Conservation (phyloP, 495 filamentous ascomycete genomes). For the Hyphodiscus hymeniophilus region DNA sequence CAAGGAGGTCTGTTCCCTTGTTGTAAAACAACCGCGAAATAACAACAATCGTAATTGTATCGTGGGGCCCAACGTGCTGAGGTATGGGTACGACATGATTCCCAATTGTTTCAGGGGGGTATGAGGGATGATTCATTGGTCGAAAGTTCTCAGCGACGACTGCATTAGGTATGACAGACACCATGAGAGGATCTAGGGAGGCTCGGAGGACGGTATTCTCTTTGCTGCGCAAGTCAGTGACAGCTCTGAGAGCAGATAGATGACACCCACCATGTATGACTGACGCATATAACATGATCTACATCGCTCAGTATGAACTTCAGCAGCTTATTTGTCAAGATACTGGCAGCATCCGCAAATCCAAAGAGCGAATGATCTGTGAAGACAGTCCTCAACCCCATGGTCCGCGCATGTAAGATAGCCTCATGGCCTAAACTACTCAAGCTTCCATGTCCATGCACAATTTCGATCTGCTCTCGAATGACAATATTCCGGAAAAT, state of each 20-base stretch:
- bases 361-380: constrained; percentile 98
- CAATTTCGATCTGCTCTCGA: constrained; percentile 89
- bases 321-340: constrained; percentile 90
- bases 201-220: constrained; percentile 96
- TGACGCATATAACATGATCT: constrained; percentile 96
- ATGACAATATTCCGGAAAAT: constrained; percentile 93
- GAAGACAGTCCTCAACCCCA: constrained; percentile 92
- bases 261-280: constrained; percentile 75
- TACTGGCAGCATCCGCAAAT: constrained; percentile 93
- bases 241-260: neutral
- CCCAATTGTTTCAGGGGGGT: constrained; percentile 16
- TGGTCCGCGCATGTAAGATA: constrained; percentile 90
- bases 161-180: constrained; percentile 95
- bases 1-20: constrained; percentile 92
- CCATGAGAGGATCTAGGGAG: constrained; percentile 90
- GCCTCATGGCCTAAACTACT: constrained; percentile 92
- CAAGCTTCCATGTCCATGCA: constrained; percentile 89
- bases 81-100: constrained; percentile 26
- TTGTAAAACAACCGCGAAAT: constrained; percentile 98
- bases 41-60: constrained; percentile 91
- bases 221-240: constrained; percentile 52
- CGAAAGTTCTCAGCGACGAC: constrained; percentile 94
- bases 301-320: constrained; percentile 96
- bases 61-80: constrained; percentile 59
- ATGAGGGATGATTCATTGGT: constrained; percentile 44